Evolutionary conservation across 208 protist species (phyloP), one percentile per base, ranked within the genome.

Genomic region (Herpetomonas samuelpessoai): DNA sequence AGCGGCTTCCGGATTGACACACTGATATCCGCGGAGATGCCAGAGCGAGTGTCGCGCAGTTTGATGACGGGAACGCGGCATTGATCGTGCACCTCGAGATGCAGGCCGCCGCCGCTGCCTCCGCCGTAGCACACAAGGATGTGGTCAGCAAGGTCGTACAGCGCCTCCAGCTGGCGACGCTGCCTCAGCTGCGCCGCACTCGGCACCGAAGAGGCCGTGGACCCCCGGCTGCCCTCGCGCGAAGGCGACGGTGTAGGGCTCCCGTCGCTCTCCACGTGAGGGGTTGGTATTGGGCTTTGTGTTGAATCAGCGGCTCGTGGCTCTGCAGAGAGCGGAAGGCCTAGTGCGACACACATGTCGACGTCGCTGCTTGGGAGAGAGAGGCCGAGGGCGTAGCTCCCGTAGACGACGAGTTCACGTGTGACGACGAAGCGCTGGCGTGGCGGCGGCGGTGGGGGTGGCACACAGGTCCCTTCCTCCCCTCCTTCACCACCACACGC

Each of bases 331-430:
- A 18, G 35, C 66, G 16, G 47, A 30, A 52, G 49, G 25, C 57
- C 48, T 55, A 73, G 56, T 39, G 53, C 39, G 30, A 74, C 27
- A 18, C 59, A 56, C 24, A 86, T 50, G 44, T 90, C 83, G 12
- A 86, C 63, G 50, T 90, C 83, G 31, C 74, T 83, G 47, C 61
- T 60, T n/a, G 73, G 71, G 14, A 81, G 49, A n/a, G 83, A 83
- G 27, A 90, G 57, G 22, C 68, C 83, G 18, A 90, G 62, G 19
- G 75, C 76, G 29, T 76, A 85, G 57, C 79, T 84, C 52, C 83
- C 83, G 46, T 86, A 82, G 3, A 83, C 64, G n/a, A 79, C 39
- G 44, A 86, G 57, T n/a, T 62, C 38, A 3, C 53, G 30, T n/a
- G n/a, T 18, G 9, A 25, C 21, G 18, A 29, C 28, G 28, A n/a